Conservation (phyloP, 2,329 filamentous ascomycete species). For the Trichoderma harzianum region DNA sequence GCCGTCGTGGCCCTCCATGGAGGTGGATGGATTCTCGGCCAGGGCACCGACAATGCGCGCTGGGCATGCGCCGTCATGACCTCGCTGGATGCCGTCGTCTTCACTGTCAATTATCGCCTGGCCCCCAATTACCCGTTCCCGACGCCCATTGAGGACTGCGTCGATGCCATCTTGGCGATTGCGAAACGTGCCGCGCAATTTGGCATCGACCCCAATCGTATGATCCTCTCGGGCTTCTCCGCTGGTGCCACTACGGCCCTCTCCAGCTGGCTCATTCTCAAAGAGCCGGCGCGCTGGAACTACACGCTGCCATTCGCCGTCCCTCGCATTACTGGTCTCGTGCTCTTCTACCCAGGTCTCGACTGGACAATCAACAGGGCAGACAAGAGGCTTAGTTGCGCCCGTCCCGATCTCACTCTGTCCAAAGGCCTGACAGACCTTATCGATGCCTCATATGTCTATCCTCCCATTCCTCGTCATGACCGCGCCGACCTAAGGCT, state of each 20-base stretch:
- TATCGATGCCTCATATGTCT: slow-evolving; percentile 61
- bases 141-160: slow-evolving; percentile 61
- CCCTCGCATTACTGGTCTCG: slow-evolving; percentile 49
- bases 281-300: slow-evolving; percentile 40
- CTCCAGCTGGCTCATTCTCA: slow-evolving; percentile 45
- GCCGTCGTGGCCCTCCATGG: slow-evolving; percentile 66
- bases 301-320: slow-evolving; percentile 38
- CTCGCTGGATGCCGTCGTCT: slow-evolving; percentile 54
- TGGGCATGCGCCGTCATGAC: slow-evolving; percentile 55
- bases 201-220: slow-evolving; percentile 51
- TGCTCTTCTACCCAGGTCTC: slow-evolving; percentile 60
- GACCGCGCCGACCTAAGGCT: slow-evolving; percentile 52
- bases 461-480: slow-evolving; percentile 45
- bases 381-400: slow-evolving; percentile 52
- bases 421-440: slow-evolving; percentile 57
- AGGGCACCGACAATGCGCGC: slow-evolving; percentile 59
- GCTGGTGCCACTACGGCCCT: slow-evolving; percentile 57
- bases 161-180: slow-evolving; percentile 62
- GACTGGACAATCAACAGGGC: slow-evolving; percentile 58
- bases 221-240: slow-evolving; percentile 62
- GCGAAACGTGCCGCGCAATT: slow-evolving; percentile 54
- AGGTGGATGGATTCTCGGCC: slow-evolving; percentile 63
- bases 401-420: slow-evolving; percentile 55
- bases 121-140: slow-evolving; percentile 64
- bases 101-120: slow-evolving; percentile 66